Conservation (phyloP, 2,329 filamentous ascomycete genomes). For the Fusarium longipes region DNA sequence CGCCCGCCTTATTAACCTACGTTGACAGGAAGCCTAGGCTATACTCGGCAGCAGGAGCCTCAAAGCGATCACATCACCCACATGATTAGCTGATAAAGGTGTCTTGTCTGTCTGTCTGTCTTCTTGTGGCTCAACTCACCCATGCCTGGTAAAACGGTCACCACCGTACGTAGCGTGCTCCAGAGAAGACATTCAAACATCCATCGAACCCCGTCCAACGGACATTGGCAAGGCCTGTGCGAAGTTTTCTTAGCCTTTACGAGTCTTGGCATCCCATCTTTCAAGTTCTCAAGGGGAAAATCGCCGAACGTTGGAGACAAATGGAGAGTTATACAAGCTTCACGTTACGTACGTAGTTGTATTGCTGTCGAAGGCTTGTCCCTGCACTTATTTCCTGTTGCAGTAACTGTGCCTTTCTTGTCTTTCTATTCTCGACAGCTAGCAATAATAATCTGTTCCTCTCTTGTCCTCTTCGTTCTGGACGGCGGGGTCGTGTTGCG, state of each 20-base stretch:
- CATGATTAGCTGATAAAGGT: conserved; percentile 2
- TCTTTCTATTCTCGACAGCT: conserved; percentile 25
- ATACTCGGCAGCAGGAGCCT: conserved; percentile 16
- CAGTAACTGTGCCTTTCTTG: conserved; percentile 3
- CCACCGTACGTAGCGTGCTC: conserved; percentile 42
- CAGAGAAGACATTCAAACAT: conserved; percentile 39
- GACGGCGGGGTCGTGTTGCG: conserved; percentile 38
- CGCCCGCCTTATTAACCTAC: neutral
- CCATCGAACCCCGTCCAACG: conserved; percentile 14
- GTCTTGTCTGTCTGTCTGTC: conserved; percentile 4
- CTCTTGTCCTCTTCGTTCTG: neutral
- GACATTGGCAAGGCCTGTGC: conserved; percentile 36
- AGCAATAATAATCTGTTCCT: conserved; percentile 17
- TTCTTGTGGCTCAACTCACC: conserved; percentile 27
- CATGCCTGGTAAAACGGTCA: conserved; percentile 44
- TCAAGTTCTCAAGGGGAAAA: neutral
- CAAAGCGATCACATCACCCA: conserved; percentile 24
- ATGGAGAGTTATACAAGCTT: neutral
- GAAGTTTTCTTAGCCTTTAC: conserved; percentile 19
- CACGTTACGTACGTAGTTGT: neutral
- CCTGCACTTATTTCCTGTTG: neutral
- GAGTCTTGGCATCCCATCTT: conserved; percentile 47
- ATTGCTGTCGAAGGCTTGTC: neutral
- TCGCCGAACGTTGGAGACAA: conserved; percentile 14
- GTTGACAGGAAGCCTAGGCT: neutral